A percentile compares a stretch with the other conserved stretches of the same genome.
phyloP scores from a whole-genome alignment of 2,329 filamentous ascomycete species.

The Beauveria caledonica region DNA sequence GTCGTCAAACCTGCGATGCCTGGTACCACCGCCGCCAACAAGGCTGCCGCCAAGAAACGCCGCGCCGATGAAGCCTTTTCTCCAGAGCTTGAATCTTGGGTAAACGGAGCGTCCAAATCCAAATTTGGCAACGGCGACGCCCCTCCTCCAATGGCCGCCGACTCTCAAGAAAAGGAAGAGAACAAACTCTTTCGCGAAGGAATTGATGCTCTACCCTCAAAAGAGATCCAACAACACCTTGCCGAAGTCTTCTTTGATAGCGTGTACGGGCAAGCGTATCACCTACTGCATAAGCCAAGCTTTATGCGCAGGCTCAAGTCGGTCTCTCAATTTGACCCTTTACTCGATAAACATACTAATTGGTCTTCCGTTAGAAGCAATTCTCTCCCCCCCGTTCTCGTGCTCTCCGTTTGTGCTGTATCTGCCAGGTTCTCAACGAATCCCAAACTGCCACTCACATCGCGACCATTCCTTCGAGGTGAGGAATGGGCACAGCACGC shows the following conservation, averaged over 20 bases:
- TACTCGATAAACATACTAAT: background rate
- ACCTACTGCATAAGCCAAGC: constrained; percentile 90
- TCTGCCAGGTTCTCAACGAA: constrained; percentile 93
- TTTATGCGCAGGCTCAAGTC: constrained; percentile 82
- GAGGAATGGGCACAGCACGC: constrained; percentile 86
- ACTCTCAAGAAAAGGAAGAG: constrained; percentile 62
- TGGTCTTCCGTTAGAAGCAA: constrained; percentile 22
- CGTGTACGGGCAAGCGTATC: constrained; percentile 91
- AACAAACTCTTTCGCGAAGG: constrained; percentile 74
- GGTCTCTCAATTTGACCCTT: constrained; percentile 21
- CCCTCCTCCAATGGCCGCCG: constrained; percentile 37
- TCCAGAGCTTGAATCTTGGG: constrained; percentile 73
- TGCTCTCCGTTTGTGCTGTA: constrained; percentile 89
- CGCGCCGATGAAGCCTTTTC: constrained; percentile 82
- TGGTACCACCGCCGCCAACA: constrained; percentile 36
- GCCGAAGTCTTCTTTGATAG: constrained; percentile 94
- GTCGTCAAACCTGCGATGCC: constrained; percentile 73
- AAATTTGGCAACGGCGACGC: constrained; percentile 34
- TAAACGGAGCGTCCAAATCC: constrained; percentile 48
- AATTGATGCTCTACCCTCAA: constrained; percentile 69
- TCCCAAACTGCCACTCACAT: constrained; percentile 65
- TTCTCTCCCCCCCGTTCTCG: constrained; percentile 77
- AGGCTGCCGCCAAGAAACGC: constrained; percentile 63
- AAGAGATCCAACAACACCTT: constrained; percentile 86
- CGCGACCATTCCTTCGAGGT: constrained; percentile 71